Base-by-base conservation (phyloP, 345 rosid genomes). In the Pelargonium nanum region DNA sequence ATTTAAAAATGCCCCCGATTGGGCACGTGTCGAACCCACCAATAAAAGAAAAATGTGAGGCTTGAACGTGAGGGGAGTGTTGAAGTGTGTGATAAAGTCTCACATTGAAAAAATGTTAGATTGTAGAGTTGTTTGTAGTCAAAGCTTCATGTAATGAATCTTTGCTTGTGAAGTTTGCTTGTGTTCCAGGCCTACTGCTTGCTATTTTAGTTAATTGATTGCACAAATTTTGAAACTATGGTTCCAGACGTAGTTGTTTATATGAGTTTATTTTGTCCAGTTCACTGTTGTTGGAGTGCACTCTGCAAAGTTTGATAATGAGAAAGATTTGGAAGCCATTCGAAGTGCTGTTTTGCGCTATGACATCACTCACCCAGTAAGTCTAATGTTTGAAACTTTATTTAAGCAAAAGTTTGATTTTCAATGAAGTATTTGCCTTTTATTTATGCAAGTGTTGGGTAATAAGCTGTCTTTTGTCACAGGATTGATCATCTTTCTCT, bases 231-330 rank as follows among this genome's bases (percentile, higher is more conserved):
- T 61, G 24, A 24, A 60, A 22, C 55, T n/a, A 48, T n/a, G n/a
- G n/a, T 53, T 57, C 44, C 15, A 32, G 24, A 24, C 60, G 23
- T 61, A 28, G 10, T 5, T 22, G 25, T 61, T 67, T 19, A 62
- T 10, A 53, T n/a, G n/a, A n/a, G n/a, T 23, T 48, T 34, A 60
- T 59, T 68, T 55, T 61, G 57, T 56, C 62, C 81, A 92, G 98
- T 83, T 92, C 68, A 72, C 87, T 12, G 98, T 92, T 72, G 84
- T 92, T 30, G 98, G 98, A 70, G 98, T 92, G 30, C 98, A 89
- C 77, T 89, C 98, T 19, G 96, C 96, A 19, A 92, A 92, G 79
- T 92, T 92, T 4, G 98, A 89, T 75, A 92, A 92, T 71, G 98
- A 89, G 77, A 92, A 89, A 72, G 98, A 92, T 78, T 74, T 83